Evolutionary conservation across 2,329 filamentous ascomycete genomes (phyloP).

Genomic region (Cordyceps cateniannulata): DNA sequence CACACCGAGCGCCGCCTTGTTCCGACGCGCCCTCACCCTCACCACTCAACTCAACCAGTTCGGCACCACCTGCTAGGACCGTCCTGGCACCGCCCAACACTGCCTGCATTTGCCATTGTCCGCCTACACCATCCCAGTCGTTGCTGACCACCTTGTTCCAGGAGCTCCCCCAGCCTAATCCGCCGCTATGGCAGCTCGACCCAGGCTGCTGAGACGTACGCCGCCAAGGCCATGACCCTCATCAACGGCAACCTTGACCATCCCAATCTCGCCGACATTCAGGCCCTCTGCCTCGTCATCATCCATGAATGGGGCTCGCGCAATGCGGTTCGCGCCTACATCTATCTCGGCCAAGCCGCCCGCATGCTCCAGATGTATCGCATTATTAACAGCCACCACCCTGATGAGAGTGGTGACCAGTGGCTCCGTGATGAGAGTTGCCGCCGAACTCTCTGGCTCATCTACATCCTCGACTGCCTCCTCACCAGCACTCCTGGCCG

Average conservation of each 20-base stretch:
- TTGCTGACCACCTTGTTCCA: conserved; percentile 20
- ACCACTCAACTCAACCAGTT: no score
- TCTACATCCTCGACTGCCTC: conserved; percentile 58
- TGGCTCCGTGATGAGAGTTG: conserved; percentile 57
- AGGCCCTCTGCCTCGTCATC: conserved; percentile 53
- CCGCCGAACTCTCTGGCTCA: conserved; percentile 55
- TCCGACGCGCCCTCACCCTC: no score
- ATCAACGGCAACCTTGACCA: conserved; percentile 54
- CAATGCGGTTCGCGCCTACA: conserved; percentile 56
- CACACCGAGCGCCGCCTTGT: conserved; percentile 6
- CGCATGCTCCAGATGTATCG: conserved; percentile 60
- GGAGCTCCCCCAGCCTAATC: conserved; percentile 50
- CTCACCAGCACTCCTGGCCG: conserved; percentile 56
- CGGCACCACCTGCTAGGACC: no score
- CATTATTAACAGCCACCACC: conserved; percentile 50
- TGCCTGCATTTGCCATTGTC: neutral
- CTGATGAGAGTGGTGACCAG: conserved; percentile 45
- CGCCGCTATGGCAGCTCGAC: conserved; percentile 53
- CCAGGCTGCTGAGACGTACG: conserved; percentile 52
- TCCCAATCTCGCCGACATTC: conserved; percentile 53
- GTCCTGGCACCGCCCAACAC: neutral
- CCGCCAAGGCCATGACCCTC: conserved; percentile 48
- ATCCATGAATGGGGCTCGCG: conserved; percentile 58
- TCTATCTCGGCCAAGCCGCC: conserved; percentile 56
- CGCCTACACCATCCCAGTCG: neutral